A percentile compares a stretch with the other conserved stretches of the same genome.
These are phyloP conservation scores for Hawksworthiomyces lignivorus DNA, from an alignment of 2,329 filamentous ascomycete species.

Conservation along the genomic window DNA sequence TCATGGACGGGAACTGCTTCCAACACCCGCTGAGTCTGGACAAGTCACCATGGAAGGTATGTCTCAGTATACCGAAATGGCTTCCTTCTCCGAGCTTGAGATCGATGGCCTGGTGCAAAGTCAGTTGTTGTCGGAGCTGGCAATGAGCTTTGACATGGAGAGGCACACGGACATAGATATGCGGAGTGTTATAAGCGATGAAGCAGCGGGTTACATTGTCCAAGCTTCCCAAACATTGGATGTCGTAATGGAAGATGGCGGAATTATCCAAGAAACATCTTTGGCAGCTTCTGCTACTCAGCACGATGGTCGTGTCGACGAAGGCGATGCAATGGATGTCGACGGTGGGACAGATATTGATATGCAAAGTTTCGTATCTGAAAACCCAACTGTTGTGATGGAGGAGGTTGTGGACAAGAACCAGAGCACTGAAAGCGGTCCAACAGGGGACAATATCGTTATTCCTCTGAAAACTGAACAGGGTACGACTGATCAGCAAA, in stretches of 20 bases:
- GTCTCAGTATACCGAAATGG: background rate
- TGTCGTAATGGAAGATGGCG: background rate
- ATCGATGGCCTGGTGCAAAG: constrained; percentile 12
- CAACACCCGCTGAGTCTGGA: no score
- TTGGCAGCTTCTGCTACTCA: no score
- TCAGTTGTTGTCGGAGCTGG: constrained; percentile 15
- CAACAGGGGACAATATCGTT: no score
- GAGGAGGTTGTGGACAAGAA: background rate
- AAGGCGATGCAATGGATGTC: constrained; percentile 12
- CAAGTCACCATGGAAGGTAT: no score
- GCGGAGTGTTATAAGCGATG: constrained; percentile 1
- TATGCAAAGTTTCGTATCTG: constrained; percentile 11
- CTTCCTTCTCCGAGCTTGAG: constrained; percentile 4
- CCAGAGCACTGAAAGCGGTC: no score
- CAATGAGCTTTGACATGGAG: constrained; percentile 13
- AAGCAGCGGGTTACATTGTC: background rate
- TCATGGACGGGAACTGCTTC: no score
- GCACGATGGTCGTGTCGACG: no score
- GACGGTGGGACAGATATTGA: constrained; percentile 11
- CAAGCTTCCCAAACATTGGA: background rate
- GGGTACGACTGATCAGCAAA: background rate
- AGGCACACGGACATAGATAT: constrained; percentile 8
- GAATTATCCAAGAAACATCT: no score
- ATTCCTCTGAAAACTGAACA: no score
- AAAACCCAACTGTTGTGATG: background rate